Conservation (phyloP, 2,329 filamentous ascomycete species). For the Fusarium sp. region DNA sequence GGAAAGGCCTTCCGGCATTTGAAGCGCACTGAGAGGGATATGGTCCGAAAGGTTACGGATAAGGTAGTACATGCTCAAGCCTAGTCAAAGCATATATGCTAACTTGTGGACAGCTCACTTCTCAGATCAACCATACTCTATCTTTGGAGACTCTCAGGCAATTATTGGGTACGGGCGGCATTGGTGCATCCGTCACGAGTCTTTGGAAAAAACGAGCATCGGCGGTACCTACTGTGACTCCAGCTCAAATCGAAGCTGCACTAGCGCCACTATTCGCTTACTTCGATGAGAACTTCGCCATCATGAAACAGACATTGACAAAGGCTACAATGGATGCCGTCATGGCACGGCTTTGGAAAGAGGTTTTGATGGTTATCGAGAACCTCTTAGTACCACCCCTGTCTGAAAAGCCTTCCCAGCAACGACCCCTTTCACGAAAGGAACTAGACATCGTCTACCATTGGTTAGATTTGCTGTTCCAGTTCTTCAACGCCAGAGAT, state of each 20-base stretch:
- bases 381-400: slow-evolving; percentile 89
- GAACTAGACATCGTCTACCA: slow-evolving; percentile 96
- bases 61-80: slow-evolving; percentile 72
- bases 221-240: slow-evolving; percentile 69
- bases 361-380: slow-evolving; percentile 93
- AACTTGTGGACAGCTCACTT: slow-evolving; percentile 73
- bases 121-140: slow-evolving; percentile 90
- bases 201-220: slow-evolving; percentile 72
- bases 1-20: slow-evolving; percentile 95
- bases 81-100: slow-evolving; percentile 2
- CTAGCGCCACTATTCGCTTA: slow-evolving; percentile 89
- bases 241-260: slow-evolving; percentile 81
- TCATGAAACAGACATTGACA: slow-evolving; percentile 97
- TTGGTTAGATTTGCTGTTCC: slow-evolving; percentile 90
- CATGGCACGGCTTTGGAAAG: slow-evolving; percentile 98
- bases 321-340: slow-evolving; percentile 97
- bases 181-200: slow-evolving; percentile 78
- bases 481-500: slow-evolving; percentile 94
- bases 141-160: slow-evolving; percentile 83
- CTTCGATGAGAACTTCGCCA: slow-evolving; percentile 98
- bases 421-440: slow-evolving; percentile 84
- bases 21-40: slow-evolving; percentile 95
- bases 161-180: slow-evolving; percentile 77
- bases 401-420: slow-evolving; percentile 91
- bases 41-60: slow-evolving; percentile 97